Conservation (phyloP, 2,329 filamentous ascomycete genomes). For the Pseudogymnoascus sp. region DNA sequence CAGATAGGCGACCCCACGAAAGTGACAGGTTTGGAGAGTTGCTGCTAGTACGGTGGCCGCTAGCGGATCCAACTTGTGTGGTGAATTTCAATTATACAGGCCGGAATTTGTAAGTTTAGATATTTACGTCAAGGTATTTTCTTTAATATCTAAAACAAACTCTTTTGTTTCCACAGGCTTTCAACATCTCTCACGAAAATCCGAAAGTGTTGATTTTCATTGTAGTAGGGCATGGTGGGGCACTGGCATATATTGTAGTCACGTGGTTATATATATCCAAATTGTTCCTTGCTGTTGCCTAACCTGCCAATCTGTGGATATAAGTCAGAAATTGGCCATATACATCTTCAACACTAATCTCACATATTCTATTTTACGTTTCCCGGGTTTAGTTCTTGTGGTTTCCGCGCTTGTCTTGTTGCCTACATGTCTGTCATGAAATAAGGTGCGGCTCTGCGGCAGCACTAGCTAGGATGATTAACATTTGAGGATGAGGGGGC, state of each 20-base stretch:
- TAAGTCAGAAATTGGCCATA: not conserved
- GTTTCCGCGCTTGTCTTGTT: not conserved
- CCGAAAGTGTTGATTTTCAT: not conserved
- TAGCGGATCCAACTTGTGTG: not conserved
- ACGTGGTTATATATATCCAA: not conserved
- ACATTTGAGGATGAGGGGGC: not conserved
- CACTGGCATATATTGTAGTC: not conserved
- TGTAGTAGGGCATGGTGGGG: not conserved
- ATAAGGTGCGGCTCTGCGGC: slow-evolving; percentile 9
- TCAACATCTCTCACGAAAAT: too few relatives aligned
- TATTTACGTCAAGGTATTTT: not conserved
- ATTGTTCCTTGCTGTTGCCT: not conserved
- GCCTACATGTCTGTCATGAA: not conserved
- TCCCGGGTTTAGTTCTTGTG: not conserved
- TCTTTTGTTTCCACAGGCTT: not conserved
- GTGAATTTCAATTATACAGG: not conserved
- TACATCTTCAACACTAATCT: not conserved
- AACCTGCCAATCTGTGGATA: not conserved
- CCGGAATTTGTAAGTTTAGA: not conserved
- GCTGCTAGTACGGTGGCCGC: not conserved
- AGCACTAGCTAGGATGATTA: slow-evolving; percentile 2
- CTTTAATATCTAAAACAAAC: not conserved
- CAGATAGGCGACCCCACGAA: slow-evolving; percentile 6
- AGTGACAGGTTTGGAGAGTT: not conserved
- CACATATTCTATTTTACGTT: not conserved